Conservation (phyloP, 345 rosid species). For the Sapria himalayana region DNA sequence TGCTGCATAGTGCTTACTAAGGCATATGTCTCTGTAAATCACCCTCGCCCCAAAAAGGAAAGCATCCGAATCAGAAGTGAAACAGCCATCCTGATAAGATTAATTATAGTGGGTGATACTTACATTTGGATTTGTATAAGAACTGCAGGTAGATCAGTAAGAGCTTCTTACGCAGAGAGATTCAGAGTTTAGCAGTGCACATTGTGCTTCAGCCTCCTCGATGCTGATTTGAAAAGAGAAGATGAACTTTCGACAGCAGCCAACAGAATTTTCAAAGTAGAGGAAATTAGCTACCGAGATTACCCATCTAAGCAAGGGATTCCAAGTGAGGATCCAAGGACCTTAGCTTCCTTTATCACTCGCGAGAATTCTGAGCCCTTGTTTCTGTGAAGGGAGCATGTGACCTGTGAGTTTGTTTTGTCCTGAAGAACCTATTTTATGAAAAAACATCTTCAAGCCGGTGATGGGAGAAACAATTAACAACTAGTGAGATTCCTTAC, state of each 20-base stretch:
- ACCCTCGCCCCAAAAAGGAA: constrained; percentile 90
- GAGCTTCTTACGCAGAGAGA: constrained; percentile 57
- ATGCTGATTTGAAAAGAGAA: constrained; percentile 21
- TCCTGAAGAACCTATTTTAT: constrained; percentile 28
- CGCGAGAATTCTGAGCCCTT: constrained; percentile 86
- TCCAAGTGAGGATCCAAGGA: constrained; percentile 57
- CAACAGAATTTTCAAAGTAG: constrained; percentile 1
- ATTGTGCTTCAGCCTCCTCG: constrained; percentile 95
- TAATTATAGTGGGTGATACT: constrained; percentile 6
- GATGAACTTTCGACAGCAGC: not conserved
- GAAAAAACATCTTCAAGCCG: not conserved
- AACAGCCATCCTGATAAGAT: constrained; percentile 68
- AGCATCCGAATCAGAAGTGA: constrained; percentile 75
- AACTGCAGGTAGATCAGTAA: constrained; percentile 1
- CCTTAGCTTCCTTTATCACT: constrained; percentile 68
- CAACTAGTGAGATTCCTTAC: constrained; percentile 9
- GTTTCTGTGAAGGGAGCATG: constrained; percentile 51
- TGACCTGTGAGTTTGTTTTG: constrained; percentile 19
- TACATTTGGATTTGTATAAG: constrained; percentile 1
- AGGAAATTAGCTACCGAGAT: constrained; percentile 2
- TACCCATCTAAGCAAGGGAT: constrained; percentile 91
- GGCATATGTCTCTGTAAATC: constrained; percentile 78
- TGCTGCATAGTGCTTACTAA: constrained; percentile 54
- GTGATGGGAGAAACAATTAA: not conserved
- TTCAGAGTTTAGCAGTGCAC: constrained; percentile 63